Base-by-base conservation (phyloP, 148 eudicot species). In the Pouteria glomerata region DNA sequence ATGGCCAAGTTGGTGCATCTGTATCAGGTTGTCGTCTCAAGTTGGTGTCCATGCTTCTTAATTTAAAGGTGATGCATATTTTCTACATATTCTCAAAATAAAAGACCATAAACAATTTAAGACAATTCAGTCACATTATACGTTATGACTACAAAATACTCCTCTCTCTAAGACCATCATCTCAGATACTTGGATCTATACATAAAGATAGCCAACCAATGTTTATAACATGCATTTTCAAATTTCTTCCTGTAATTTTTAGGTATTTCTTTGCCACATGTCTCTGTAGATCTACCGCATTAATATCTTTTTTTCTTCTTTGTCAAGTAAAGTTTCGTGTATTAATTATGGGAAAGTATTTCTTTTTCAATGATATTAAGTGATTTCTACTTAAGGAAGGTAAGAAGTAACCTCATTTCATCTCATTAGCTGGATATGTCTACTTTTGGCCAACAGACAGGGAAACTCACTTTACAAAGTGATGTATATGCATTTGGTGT, bases 401-500 rank as follows among this genome's bases (percentile, higher is more conserved):
- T 19, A n/a, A 18, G 0, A 13, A 42, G 7, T 10, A 29, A 0
- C 5, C 11, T 8, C 0, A 6, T 62, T 62, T 62, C 44, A 67
- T 57, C 35, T 58, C 50, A 48, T 57, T 52, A 35, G 44, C 57
- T 23, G 53, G 47, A 76, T 60, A 39, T 63, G 37, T 58, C 23
- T 70, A 62, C 15, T 65, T 60, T 77, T n/a, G n/a, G 77, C 74
- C 63, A 75, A 86, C 91, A 95, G 98, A 95, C 98, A 67, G 98
- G 98, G 37, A 85, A 90, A 83, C 91, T 95, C 75, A 95, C 98
- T 37, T 75, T 95, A 78, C 98, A 95, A 80, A 91, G 98, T 71
- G 98, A 95, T 73, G 97, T 95, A 34, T 95, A 95, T 69, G 93
- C 98, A 70, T 95, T 91, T 83, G 98, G 98, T 27, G 97, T 95